Base-by-base conservation (phyloP, 495 filamentous ascomycete genomes). In the Friedmanniomyces endolithicus region DNA sequence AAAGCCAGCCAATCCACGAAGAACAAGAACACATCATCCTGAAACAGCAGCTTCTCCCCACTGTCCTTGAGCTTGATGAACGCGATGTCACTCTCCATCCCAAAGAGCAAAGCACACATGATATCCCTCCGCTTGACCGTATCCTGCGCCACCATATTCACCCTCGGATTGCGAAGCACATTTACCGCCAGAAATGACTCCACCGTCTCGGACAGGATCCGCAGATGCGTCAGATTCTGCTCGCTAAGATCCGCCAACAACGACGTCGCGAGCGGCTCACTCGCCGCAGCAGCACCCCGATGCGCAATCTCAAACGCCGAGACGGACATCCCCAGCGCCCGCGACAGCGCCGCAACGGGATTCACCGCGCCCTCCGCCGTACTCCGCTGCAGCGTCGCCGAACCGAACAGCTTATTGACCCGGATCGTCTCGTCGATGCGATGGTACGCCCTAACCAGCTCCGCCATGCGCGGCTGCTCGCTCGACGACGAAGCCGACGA, bases 261-360 rank as follows among this genome's bases (percentile, higher is more conserved):
- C 0, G 84, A 90, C 61, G 75, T 74, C 17, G 55, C 43, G 31
- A 52, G 17, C 29, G 31, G 7, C 22, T 58, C 43, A 20, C 47
- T 29, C 29, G 40, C 84, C 1, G 88, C 72, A 14, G 40, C 84
- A 1, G 88, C 72, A 14, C 94, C 92, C 50, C 92, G 85, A 64
- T 95, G 90, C 43, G 88, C 81, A 53, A 99, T 96, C 67, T 99
- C 92, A 6, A 85, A 81, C 0, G 88, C 82, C 1, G 90, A 80
- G 48, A 99, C 90, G n/a, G 90, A 88, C 68, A 78, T 87, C 0
- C 88, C 92, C 17, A 97, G 81, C 40, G 56, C 58, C 16, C 59
- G 55, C 6, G 59, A 58, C 11, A 62, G 52, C 1, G 82, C 78
- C 46, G 74, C 74, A 33, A 86, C 82, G 40, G 97, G 65, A 0